phyloP scores from a whole-genome alignment of 1,284 basidiomycete genomes.

The Acaromyces ingoldii region DNA sequence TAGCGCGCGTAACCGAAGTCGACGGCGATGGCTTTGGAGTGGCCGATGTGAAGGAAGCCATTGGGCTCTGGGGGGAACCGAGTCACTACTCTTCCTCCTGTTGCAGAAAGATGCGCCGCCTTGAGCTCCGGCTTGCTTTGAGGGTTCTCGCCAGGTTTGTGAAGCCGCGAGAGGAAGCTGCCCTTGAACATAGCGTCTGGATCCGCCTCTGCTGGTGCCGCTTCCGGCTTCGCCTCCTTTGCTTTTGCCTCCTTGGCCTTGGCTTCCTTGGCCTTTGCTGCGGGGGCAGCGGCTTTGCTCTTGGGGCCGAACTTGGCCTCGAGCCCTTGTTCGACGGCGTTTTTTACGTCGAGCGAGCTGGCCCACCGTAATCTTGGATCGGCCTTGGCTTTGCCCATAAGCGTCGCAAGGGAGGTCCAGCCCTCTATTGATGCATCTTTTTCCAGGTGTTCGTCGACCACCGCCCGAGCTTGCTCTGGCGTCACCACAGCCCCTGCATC shows the following conservation, averaged over 20 bases:
- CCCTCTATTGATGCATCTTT: constrained; percentile 32
- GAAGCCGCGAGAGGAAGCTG: constrained; percentile 87
- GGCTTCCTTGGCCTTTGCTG: constrained; percentile 20
- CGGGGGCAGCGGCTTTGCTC: constrained; percentile 54
- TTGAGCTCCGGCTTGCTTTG: constrained; percentile 75
- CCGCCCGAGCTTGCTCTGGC: constrained; percentile 62
- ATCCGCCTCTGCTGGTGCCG: constrained; percentile 19
- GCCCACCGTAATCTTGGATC: constrained; percentile 36
- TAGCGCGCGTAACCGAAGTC: constrained; percentile 96
- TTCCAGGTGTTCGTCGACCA: constrained; percentile 63
- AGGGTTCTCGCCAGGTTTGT: constrained; percentile 89
- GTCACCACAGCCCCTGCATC: constrained; percentile 72
- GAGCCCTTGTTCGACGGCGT: constrained; percentile 73
- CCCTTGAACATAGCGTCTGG: constrained; percentile 78
- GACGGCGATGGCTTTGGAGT: constrained; percentile 97
- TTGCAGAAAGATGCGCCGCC: constrained; percentile 73
- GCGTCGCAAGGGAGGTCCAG: background rate
- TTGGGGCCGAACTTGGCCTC: constrained; percentile 71
- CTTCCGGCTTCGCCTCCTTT: background rate
- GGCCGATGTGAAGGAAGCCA: constrained; percentile 87
- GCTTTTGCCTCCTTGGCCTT: constrained; percentile 6
- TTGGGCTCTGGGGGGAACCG: constrained; percentile 99
- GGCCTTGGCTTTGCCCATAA: constrained; percentile 51
- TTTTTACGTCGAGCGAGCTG: constrained; percentile 81
- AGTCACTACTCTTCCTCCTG: constrained; percentile 81